Evolutionary conservation across 2,329 filamentous ascomycete genomes (phyloP).

Genomic region (Albifimbria verrucaria): DNA sequence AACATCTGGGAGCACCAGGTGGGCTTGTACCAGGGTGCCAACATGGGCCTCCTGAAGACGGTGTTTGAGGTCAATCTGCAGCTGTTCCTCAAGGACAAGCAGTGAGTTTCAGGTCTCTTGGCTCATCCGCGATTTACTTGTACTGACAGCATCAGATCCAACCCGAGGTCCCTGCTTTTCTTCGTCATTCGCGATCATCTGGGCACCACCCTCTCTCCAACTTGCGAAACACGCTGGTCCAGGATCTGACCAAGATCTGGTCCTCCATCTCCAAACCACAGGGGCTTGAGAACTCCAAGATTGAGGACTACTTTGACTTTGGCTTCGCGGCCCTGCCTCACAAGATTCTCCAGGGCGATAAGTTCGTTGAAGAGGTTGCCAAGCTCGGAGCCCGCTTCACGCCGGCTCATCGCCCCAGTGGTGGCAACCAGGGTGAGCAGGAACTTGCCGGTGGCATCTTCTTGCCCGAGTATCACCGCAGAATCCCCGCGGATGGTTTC

Average conservation of each 20-base stretch:
- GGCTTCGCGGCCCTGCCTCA: conserved; percentile 93
- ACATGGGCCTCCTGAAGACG: conserved; percentile 97
- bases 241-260: conserved; percentile 92
- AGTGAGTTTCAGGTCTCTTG: conserved; percentile 51
- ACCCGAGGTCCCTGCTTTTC: conserved; percentile 87
- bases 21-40: conserved; percentile 94
- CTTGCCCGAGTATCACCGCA: conserved; percentile 87
- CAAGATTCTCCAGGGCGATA: conserved; percentile 92
- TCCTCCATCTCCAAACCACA: conserved; percentile 85
- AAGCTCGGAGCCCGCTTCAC: conserved; percentile 79
- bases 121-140: conserved; percentile 2
- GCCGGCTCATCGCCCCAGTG: conserved; percentile 70
- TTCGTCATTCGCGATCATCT: conserved; percentile 98
- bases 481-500: conserved; percentile 97
- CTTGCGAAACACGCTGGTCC: conserved; percentile 82
- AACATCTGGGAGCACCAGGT: conserved; percentile 99
- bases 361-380: conserved; percentile 77
- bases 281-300: conserved; percentile 82
- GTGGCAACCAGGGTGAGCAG: conserved; percentile 62
- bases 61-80: conserved; percentile 99
- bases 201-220: conserved; percentile 88
- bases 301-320: conserved; percentile 98
- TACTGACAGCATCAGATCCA: conserved; percentile 55
- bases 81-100: conserved; percentile 91
- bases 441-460: conserved; percentile 79